Percentiles rank a stretch among this genome's conserved stretches.
phyloP scores from a whole-genome alignment of 2,329 filamentous ascomycete species.

The Neonectria neomacrospora region DNA sequence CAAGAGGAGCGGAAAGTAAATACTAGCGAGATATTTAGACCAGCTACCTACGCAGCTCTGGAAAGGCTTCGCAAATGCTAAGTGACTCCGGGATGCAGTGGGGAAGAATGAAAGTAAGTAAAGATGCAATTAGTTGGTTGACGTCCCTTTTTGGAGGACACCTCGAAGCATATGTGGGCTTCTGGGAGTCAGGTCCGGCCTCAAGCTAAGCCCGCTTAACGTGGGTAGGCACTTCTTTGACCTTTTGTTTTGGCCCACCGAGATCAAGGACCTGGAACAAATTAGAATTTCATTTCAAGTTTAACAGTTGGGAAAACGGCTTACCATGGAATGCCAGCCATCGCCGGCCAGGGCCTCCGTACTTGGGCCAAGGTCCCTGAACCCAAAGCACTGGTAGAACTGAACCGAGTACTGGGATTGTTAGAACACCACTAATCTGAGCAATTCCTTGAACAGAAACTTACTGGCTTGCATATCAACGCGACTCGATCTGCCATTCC shows the following conservation, averaged over 20 bases:
- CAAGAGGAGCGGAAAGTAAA: neutral
- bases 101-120: neutral
- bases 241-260: slow-evolving; percentile 39
- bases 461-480: slow-evolving; percentile 78
- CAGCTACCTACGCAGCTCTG: slow-evolving; percentile 37
- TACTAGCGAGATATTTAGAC: slow-evolving; percentile 25
- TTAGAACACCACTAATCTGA: slow-evolving; percentile 14
- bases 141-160: neutral
- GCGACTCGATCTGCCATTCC: slow-evolving; percentile 78
- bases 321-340: slow-evolving; percentile 85
- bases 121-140: neutral
- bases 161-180: neutral
- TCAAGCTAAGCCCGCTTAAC: slow-evolving; percentile 28
- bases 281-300: neutral
- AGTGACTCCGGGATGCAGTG: neutral
- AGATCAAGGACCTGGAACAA: slow-evolving; percentile 39
- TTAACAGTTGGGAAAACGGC: slow-evolving; percentile 27
- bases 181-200: neutral
- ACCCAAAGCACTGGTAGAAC: slow-evolving; percentile 83
- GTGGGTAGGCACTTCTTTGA: slow-evolving; percentile 40
- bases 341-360: slow-evolving; percentile 79
- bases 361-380: slow-evolving; percentile 75
- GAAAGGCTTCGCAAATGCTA: slow-evolving; percentile 24
- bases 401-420: slow-evolving; percentile 67
- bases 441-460: slow-evolving; percentile 31